phyloP scores from a whole-genome alignment of 768 basidiomycete species.

The Sistotremastrum suecicum region DNA sequence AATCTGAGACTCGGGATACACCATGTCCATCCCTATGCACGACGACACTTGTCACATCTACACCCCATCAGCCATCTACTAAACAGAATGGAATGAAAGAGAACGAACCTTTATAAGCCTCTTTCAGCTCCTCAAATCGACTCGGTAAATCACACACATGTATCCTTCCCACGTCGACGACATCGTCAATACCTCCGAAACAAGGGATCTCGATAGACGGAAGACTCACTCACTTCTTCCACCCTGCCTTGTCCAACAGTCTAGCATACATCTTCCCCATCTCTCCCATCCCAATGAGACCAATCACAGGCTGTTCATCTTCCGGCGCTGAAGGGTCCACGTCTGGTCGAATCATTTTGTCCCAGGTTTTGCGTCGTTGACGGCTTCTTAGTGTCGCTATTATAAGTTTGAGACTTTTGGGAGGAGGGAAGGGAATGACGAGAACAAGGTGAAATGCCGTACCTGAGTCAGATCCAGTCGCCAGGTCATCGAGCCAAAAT shows the following conservation, averaged over 20 bases:
- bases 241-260: constrained; percentile 63
- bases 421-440: no score
- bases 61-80: background rate
- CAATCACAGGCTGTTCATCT: constrained; percentile 60
- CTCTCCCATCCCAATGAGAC: constrained; percentile 92
- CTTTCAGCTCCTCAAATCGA: constrained; percentile 49
- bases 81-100: background rate
- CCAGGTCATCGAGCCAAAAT: no score
- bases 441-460: no score
- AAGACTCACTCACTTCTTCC: constrained; percentile 51
- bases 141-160: constrained; percentile 78
- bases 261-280: constrained; percentile 95
- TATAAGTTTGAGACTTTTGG: no score
- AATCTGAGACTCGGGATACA: constrained; percentile 81
- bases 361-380: no score
- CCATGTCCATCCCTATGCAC: constrained; percentile 71
- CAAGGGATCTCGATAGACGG: no score
- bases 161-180: constrained; percentile 38
- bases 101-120: constrained; percentile 41
- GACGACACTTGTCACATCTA: constrained; percentile 46
- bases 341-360: constrained; percentile 3
- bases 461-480: no score
- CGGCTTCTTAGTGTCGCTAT: no score
- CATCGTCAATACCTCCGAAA: background rate
- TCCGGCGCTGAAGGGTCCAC: constrained; percentile 20